These are phyloP conservation scores for Heliocybe sulcata DNA, from an alignment of 1,284 basidiomycete species.

Conservation along the genomic window DNA sequence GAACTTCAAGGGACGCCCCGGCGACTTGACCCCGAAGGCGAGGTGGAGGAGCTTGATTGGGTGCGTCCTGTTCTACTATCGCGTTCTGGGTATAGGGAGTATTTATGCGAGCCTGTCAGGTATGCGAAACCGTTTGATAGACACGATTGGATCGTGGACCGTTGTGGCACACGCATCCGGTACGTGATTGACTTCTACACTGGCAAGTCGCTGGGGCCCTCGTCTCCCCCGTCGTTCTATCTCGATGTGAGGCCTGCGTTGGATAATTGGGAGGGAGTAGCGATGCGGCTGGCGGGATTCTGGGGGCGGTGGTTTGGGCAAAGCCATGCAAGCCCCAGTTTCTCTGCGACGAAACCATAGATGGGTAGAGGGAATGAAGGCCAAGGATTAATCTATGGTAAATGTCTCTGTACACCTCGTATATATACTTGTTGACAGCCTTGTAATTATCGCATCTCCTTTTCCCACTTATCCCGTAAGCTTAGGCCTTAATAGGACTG, in stretches of 20 bases:
- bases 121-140: slow-evolving; percentile 95
- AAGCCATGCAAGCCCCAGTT: neutral
- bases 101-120: slow-evolving; percentile 31
- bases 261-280: slow-evolving; percentile 85
- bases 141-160: slow-evolving; percentile 96
- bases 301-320: slow-evolving; percentile 31
- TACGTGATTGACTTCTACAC: slow-evolving; percentile 99
- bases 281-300: slow-evolving; percentile 60
- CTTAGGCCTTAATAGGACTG: too few relatives aligned
- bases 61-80: slow-evolving; percentile 40
- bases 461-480: too few relatives aligned
- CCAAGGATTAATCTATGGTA: too few relatives aligned
- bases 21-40: slow-evolving; percentile 75
- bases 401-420: too few relatives aligned
- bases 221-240: slow-evolving; percentile 70
- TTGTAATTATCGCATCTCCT: too few relatives aligned
- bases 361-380: too few relatives aligned
- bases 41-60: slow-evolving; percentile 80
- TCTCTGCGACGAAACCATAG: neutral
- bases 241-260: slow-evolving; percentile 92
- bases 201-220: slow-evolving; percentile 49
- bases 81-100: neutral
- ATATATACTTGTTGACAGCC: too few relatives aligned
- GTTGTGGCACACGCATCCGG: slow-evolving; percentile 81
- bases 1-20: slow-evolving; percentile 79